Evolutionary conservation across 805 yeast genomes (phyloP), one percentile per base, ranked within the genome.

Genomic region (Myxozyma neglecta): DNA sequence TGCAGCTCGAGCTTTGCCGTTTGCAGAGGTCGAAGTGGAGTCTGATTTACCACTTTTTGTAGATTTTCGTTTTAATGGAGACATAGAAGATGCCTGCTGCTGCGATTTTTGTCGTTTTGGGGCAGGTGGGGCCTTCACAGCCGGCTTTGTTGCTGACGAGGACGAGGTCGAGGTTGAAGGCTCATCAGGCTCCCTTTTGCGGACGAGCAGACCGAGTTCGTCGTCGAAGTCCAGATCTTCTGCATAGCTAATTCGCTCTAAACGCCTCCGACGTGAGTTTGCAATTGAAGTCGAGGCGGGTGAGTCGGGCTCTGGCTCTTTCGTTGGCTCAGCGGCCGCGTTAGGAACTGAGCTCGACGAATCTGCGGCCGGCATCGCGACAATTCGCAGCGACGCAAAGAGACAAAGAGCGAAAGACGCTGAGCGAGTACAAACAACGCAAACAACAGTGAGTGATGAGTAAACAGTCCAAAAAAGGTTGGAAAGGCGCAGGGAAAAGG

Each of bases 241-340:
- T 14, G 71, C 68, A 46, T 70, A 70, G 52, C 69, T 70, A 46
- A 70, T 70, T 44, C 72, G 59, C 20, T 39, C 58, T 13, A 48
- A n/a, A 2, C 65, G 57, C 48, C 73, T 54, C 29, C 53, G 52
- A 8, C 56, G 56, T 14, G 57, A 45, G 37, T 16, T 44, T 9
- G 59, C 48, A 34, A 55, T 24, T 24, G 29, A 24, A 24, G 29
- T 24, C 29, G 29, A 24, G 5, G 29, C 53, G 11, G 53, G 40
- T 16, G 53, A 20, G 36, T 16, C n/a, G 2, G 50, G 11, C 35
- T 44, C 24, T 42, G 9, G 49, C 10, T 9, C 49, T 8, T 29
- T 37, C 29, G 42, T 8, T 42, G 40, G 40, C 35, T 7, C 46
- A 1, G 55, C 32, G 10, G 45, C 56, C 48, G 36, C 39, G 40